Percentiles rank a stretch among this genome's conserved stretches.
phyloP scores from a whole-genome alignment of 73 alveolate genomes.

The Paramecium bursaria region DNA sequence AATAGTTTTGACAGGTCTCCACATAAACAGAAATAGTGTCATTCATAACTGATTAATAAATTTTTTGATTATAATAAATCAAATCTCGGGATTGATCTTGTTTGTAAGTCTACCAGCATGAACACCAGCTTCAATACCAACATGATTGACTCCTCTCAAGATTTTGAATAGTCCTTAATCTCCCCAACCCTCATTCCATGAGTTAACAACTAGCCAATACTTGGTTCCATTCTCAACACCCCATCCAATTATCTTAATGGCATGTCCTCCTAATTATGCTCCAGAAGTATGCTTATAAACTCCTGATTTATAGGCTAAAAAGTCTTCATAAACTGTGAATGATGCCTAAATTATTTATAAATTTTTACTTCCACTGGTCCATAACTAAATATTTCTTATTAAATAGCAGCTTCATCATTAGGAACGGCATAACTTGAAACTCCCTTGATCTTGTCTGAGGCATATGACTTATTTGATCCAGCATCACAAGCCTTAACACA shows the following conservation, averaged over 20 bases:
- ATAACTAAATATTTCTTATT: conserved; percentile 73
- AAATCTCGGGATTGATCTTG: background rate
- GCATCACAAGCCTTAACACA: conserved; percentile 79
- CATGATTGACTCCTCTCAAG: conserved; percentile 60
- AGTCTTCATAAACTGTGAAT: conserved; percentile 94
- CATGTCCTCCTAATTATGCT: conserved; percentile 91
- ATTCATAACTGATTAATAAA: no score
- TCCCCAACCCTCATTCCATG: conserved; percentile 88
- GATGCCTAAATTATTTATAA: conserved; percentile 64
- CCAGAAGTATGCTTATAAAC: conserved; percentile 91
- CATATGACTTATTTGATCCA: conserved; percentile 62
- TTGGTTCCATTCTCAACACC: conserved; percentile 84
- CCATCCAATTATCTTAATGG: conserved; percentile 94
- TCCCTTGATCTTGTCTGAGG: conserved; percentile 65
- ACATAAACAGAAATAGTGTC: background rate
- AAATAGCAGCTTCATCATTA: conserved; percentile 67
- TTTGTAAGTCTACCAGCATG: conserved; percentile 42
- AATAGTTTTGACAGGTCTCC: background rate
- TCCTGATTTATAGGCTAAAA: conserved; percentile 87
- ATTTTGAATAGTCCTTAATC: conserved; percentile 80
- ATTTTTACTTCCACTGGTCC: conserved; percentile 90
- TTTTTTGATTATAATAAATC: no score
- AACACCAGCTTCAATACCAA: conserved; percentile 64
- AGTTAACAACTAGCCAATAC: conserved; percentile 81
- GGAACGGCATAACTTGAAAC: conserved; percentile 66